These are phyloP conservation scores for Trichoderma polysporum DNA, from an alignment of 2,329 filamentous ascomycete genomes.

Conservation along the genomic window DNA sequence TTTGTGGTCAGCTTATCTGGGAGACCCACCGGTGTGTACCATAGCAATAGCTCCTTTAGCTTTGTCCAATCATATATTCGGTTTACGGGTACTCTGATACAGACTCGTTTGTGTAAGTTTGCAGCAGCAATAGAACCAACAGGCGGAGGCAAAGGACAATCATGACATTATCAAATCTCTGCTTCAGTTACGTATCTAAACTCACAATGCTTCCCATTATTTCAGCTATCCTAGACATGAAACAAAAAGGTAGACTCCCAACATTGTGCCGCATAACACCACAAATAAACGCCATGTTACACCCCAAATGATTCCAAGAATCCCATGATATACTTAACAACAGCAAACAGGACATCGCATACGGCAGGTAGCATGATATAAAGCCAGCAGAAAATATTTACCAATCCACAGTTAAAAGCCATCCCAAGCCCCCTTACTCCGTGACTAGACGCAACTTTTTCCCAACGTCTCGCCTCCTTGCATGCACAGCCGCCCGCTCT, in stretches of 20 bases:
- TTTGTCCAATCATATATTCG: not conserved
- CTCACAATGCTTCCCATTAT: not conserved
- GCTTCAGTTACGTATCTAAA: not conserved
- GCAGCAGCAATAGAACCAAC: no score
- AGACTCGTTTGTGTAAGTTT: not conserved
- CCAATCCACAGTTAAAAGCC: not conserved
- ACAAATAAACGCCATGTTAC: not conserved
- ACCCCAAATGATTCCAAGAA: not conserved
- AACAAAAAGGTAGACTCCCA: not conserved
- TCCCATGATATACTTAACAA: not conserved
- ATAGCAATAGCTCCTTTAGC: not conserved
- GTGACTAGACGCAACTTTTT: conserved; percentile 60
- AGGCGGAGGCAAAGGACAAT: not conserved
- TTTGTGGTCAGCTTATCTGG: not conserved
- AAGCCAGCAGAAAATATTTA: not conserved
- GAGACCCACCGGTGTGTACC: not conserved
- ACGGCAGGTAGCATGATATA: not conserved
- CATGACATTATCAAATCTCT: not conserved
- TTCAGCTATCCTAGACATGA: not conserved
- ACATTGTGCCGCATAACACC: not conserved
- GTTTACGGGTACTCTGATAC: not conserved
- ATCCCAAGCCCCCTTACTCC: conserved; percentile 15
- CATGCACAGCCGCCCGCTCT: conserved; percentile 59
- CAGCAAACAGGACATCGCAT: not conserved
- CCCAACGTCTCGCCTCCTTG: conserved; percentile 65